Evolutionary conservation across 495 filamentous ascomycete species (phyloP), one percentile per base, ranked within the genome.

Genomic region (Astrothelium macrocarpum): DNA sequence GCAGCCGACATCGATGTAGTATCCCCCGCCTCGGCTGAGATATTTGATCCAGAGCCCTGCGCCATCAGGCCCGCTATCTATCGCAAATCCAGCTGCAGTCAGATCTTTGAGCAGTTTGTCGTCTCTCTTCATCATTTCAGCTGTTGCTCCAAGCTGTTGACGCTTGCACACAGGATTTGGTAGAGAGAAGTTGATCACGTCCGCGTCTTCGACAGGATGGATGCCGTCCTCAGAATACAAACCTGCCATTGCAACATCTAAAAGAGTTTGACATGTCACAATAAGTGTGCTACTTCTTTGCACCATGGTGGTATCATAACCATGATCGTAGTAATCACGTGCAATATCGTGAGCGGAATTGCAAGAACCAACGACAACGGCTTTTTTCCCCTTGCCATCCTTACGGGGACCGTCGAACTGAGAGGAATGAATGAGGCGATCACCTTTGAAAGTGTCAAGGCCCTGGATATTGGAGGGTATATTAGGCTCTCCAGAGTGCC

Each of bases 261-360:
- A 69, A 10, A 81, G 80, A 0, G 79, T 77, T 4, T 84, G 72
- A 16, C 80, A 83, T 0, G 82, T 81, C 7, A 91, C 74, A 36
- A 95, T 85, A 61, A 80, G 85, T 0, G 90, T 93, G 16, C 84
- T 84, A 0, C 85, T 87, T 20, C 90, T 83, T 77, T 95, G 90
- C 12, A 95, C 77, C 69, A 95, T 84, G 10, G 89, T 93, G n/a
- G 92, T 87, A n/a, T 87, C 79, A 67, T 88, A 88, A 1, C 90
- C 90, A 45, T 88, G 85, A 69, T 93, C 89, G 71, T 84, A 85
- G 70, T 80, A 93, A 67, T 93, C 87, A 70, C 93, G 88, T 32
- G 87, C 85, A 65, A 95, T 95, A 71, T 95, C 90, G 67, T 92
- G 85, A 12, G 80, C 84, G 1, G 88, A 91, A 71, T 92, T 94